Percentiles rank a stretch among this genome's conserved stretches.
These are phyloP conservation scores for Hansenula lynferdii DNA, from an alignment of 1,139 yeast species.

Conservation along the genomic window DNA sequence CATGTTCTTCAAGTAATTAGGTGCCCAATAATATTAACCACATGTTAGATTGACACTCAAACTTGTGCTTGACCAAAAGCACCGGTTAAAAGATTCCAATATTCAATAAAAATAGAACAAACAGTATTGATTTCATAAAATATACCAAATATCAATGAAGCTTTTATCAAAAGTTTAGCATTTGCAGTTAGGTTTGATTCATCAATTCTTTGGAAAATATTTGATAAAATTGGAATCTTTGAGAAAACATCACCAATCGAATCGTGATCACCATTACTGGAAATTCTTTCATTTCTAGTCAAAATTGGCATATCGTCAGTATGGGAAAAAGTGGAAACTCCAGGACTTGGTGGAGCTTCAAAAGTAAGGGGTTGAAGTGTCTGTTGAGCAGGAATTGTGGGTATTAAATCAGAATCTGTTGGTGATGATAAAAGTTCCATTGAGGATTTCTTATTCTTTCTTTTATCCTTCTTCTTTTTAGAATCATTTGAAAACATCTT, in stretches of 20 bases:
- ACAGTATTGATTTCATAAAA: conserved; percentile 17
- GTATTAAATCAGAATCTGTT: neutral
- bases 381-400: neutral
- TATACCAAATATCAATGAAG: conserved; percentile 12
- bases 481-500: neutral
- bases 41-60: too few relatives aligned
- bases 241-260: conserved; percentile 3
- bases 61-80: too few relatives aligned
- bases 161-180: conserved; percentile 12
- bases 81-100: neutral
- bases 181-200: conserved; percentile 6
- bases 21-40: too few relatives aligned
- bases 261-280: conserved; percentile 1
- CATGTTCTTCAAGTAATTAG: too few relatives aligned
- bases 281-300: neutral
- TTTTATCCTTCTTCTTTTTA: neutral
- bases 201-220: conserved; percentile 13
- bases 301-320: too few relatives aligned
- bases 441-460: neutral
- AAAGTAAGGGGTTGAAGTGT: neutral
- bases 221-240: conserved; percentile 13
- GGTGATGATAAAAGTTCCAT: neutral
- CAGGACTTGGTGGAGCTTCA: neutral
- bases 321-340: neutral
- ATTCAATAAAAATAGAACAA: conserved; percentile 4